Evolutionary conservation across 257 asterid species (phyloP), one percentile per base, ranked within the genome.

Genomic region (Pogostemon cablin): DNA sequence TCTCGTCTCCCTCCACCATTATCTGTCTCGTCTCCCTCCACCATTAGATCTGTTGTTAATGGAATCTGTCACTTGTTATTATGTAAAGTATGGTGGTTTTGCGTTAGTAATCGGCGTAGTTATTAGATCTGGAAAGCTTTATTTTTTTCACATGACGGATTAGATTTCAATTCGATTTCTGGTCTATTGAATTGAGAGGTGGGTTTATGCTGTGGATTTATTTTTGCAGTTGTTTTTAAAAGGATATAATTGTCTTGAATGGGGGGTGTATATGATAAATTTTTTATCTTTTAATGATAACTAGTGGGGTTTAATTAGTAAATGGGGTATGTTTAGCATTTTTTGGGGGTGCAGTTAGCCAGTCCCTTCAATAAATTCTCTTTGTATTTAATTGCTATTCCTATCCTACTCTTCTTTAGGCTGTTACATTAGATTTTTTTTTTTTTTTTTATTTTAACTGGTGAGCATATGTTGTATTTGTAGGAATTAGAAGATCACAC

Each of bases 401-500:
- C 17, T 25, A 52, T 71, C 25, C 11, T 57, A 15, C 58, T 55
- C 6, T 48, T 3, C 25, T 9, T 3, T 9, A 55, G 7, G 40
- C 73, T 47, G 43, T 6, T 35, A 39, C 53, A 40, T 63, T 43
- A 52, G 1, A 39, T 5, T 48, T 67, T 9, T 46, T 68, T 48
- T 61, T 10, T 20, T 34, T 53, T 52, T 15, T 10, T 20, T 34
- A 47, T 52, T 9, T 35, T 58, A 39, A 62, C 47, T 43, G 48
- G 34, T 68, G 37, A 38, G 35, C 47, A 50, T 59, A 59, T 75
- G 17, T 46, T 46, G 10, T 25, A 49, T 49, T 75, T 68, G 71
- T 82, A 90, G 98, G 98, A 87, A 77, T 79, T 90, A 74, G 84
- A 82, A 55, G 95, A 86, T 66, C 95, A 87, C 75, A 88, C 89